A percentile compares a stretch with the other conserved stretches of the same genome.
These are phyloP conservation scores for Tolypocladium pustulatum DNA, from an alignment of 2,329 filamentous ascomycete species.

Conservation along the genomic window DNA sequence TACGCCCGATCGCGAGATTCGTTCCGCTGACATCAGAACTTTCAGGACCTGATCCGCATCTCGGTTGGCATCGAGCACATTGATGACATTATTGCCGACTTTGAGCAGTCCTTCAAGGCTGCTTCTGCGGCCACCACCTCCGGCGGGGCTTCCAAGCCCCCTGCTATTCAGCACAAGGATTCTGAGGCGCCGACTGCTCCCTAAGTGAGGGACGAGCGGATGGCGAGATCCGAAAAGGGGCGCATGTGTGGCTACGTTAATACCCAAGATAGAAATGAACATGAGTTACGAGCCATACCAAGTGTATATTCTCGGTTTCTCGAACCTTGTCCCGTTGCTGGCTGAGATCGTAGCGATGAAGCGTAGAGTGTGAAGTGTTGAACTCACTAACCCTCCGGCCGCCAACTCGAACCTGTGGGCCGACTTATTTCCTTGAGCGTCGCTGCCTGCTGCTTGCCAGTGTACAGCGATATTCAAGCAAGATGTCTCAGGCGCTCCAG, in stretches of 20 bases:
- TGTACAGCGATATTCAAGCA: too few relatives aligned
- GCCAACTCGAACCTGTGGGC: too few relatives aligned
- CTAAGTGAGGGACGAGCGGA: conserved; percentile 9
- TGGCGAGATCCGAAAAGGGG: not conserved
- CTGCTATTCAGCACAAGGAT: conserved; percentile 19
- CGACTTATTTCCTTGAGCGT: too few relatives aligned
- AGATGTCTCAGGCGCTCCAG: too few relatives aligned
- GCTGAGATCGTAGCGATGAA: not conserved
- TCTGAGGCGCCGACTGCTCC: conserved; percentile 23
- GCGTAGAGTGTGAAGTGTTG: too few relatives aligned
- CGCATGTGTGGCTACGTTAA: not conserved
- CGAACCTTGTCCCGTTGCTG: not conserved
- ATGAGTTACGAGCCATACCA: not conserved
- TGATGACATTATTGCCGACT: conserved; percentile 93
- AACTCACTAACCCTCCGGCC: too few relatives aligned
- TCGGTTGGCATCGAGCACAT: conserved; percentile 95
- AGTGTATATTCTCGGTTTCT: not conserved
- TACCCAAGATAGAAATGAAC: not conserved
- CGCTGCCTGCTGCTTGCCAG: too few relatives aligned
- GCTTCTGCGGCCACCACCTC: conserved; percentile 34
- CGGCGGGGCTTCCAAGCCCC: conserved; percentile 13
- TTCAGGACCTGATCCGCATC: conserved; percentile 78
- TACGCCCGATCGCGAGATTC: not conserved
- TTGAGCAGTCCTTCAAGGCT: conserved; percentile 76
- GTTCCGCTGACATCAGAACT: not conserved